Evolutionary conservation across 345 rosid genomes (phyloP).

Genomic region (Turritis glabra): DNA sequence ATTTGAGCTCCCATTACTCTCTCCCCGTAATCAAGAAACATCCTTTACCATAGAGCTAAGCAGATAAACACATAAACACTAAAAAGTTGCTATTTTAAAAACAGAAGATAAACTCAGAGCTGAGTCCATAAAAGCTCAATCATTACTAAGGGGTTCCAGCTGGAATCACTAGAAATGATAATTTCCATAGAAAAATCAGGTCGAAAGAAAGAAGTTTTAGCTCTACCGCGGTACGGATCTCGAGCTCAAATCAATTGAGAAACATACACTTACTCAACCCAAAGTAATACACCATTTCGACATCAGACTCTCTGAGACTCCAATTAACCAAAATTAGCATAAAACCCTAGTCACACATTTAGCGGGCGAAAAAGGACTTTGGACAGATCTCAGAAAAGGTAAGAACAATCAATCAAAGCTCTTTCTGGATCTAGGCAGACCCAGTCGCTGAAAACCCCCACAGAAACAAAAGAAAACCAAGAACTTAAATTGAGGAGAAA

Average conservation of each 20-base stretch:
- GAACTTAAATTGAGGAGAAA: slow-evolving; percentile 1
- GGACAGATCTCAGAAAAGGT: slow-evolving; percentile 44
- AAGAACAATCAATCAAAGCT: slow-evolving; percentile 40
- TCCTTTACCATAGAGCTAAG: background rate
- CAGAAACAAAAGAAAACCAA: slow-evolving; percentile 11
- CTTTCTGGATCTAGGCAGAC: slow-evolving; percentile 36
- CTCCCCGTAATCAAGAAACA: background rate
- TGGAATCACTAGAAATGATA: background rate
- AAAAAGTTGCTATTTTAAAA: background rate
- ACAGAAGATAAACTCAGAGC: slow-evolving; percentile 6
- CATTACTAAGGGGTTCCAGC: background rate
- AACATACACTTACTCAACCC: background rate
- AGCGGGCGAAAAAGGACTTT: no score
- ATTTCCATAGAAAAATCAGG: background rate
- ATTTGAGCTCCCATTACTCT: background rate
- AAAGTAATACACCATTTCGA: slow-evolving; percentile 8
- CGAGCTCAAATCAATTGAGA: slow-evolving; percentile 25
- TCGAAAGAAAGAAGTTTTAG: background rate
- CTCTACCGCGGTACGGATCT: slow-evolving; percentile 16
- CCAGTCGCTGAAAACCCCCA: no score
- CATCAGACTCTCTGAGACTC: slow-evolving; percentile 16
- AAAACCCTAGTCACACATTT: background rate
- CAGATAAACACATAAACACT: background rate
- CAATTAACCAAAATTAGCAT: background rate
- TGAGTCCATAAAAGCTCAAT: slow-evolving; percentile 5